phyloP scores from a whole-genome alignment of 2,329 filamentous ascomycete genomes.

The Fusarium denticulatum region DNA sequence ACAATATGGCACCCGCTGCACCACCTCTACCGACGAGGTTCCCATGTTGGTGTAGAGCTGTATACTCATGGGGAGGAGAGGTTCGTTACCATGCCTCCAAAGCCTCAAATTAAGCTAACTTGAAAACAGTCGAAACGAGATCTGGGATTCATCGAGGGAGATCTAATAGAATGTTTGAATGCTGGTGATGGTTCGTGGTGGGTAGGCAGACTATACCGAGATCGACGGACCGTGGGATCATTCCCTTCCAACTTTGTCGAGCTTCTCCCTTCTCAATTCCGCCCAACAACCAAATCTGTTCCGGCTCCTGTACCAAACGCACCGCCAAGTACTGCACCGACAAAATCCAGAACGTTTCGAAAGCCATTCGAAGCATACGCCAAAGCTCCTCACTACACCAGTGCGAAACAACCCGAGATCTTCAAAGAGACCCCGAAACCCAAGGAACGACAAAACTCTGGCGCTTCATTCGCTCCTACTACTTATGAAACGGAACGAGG shows the following conservation, averaged over 20 bases:
- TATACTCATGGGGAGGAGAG: constrained; percentile 95
- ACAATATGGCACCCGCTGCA: constrained; percentile 64
- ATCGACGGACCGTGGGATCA: constrained; percentile 88
- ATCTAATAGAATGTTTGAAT: constrained; percentile 97
- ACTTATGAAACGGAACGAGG: constrained; percentile 38
- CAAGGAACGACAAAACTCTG: constrained; percentile 54
- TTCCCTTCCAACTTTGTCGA: constrained; percentile 99
- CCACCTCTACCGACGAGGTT: constrained; percentile 78
- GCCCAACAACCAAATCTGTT: constrained; percentile 72
- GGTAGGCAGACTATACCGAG: constrained; percentile 90
- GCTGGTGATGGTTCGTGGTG: constrained; percentile 98
- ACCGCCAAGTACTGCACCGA: constrained; percentile 63
- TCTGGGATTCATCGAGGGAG: constrained; percentile 95
- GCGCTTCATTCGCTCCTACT: constrained; percentile 48
- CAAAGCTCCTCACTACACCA: constrained; percentile 73
- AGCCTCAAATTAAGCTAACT: constrained; percentile 33
- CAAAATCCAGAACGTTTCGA: constrained; percentile 71
- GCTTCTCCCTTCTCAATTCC: constrained; percentile 84
- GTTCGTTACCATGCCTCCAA: constrained; percentile 49
- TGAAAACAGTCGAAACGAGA: constrained; percentile 81
- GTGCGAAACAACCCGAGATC: constrained; percentile 68
- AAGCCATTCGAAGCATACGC: constrained; percentile 75
- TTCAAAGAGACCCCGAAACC: constrained; percentile 58
- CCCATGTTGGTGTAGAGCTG: constrained; percentile 89
- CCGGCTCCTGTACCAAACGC: constrained; percentile 67